Evolutionary conservation across 2,329 filamentous ascomycete species (phyloP).

Genomic region (Phyllosticta citrichinensis): DNA sequence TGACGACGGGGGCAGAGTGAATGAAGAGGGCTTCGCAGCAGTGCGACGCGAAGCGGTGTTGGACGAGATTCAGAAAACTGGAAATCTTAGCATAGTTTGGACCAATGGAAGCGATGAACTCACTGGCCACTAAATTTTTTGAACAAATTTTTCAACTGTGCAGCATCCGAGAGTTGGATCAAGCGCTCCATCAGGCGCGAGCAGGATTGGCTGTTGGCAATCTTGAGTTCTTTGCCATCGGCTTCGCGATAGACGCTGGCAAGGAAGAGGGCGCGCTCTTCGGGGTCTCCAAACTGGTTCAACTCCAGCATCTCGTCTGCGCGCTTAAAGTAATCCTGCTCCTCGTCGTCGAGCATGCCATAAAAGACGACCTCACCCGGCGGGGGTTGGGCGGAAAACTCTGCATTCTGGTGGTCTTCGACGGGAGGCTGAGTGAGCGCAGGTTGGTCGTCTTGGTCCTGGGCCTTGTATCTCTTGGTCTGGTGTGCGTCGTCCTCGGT

Average conservation of each 20-base stretch:
- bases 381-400: conserved; percentile 13
- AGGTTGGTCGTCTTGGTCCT: conserved; percentile 12
- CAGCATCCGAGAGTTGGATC: conserved; percentile 67
- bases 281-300: conserved; percentile 71
- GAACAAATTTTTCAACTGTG: conserved; percentile 81
- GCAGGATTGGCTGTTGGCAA: conserved; percentile 91
- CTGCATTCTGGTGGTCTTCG: conserved; percentile 10
- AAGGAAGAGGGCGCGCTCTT: conserved; percentile 48
- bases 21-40: conserved; percentile 92
- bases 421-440: conserved; percentile 16
- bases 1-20: conserved; percentile 68
- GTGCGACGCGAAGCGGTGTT: conserved; percentile 94
- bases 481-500: conserved; percentile 21
- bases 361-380: conserved; percentile 61
- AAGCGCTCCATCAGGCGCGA: conserved; percentile 87
- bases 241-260: conserved; percentile 81
- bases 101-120: conserved; percentile 17
- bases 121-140: conserved; percentile 71
- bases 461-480: conserved; percentile 25
- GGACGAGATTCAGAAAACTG: conserved; percentile 74
- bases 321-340: conserved; percentile 90
- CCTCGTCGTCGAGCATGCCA: conserved; percentile 81
- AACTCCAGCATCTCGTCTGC: conserved; percentile 84
- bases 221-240: conserved; percentile 85
- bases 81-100: conserved; percentile 12